Base-by-base conservation (phyloP, 495 filamentous ascomycete species). In the Aspergillus mulundensis region DNA sequence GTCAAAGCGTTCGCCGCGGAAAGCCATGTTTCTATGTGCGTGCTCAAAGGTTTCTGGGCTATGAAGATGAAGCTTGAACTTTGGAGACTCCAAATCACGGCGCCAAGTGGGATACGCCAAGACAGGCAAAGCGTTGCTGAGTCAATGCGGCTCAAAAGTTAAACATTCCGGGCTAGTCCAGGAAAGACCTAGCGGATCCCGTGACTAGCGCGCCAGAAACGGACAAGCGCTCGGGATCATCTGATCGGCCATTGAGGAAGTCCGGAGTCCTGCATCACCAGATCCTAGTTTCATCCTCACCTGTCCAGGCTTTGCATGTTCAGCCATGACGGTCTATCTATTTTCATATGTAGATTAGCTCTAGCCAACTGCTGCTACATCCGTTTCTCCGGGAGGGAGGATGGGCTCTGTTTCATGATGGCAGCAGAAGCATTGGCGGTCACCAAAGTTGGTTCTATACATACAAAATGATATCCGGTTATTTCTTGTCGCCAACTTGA, bases 1-100 rank as follows among this genome's bases (percentile, higher is more conserved):
- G n/a, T 76, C 65, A 53, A 87, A 87, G n/a, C 80, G 76, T 56
- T 86, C 74, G 41, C 84, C 84, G 40, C 70, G 77, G 44, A 85
- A 73, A 45, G 77, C 75, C 84, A 86, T 87, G 61, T 16, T 71
- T 58, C 39, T 16, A 28, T 28, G 25, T 8, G n/a, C 14, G 25
- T 6, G 18, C n/a, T n/a, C n/a, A n/a, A n/a, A n/a, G n/a, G n/a
- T n/a, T n/a, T n/a, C n/a, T n/a, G n/a, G n/a, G n/a, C n/a, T n/a
- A n/a, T 24, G 43, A 28, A 42, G 63, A 50, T 44, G 42, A 58
- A 41, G 51, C 12, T 36, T 10, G 5, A 14, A 7, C 32, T 7
- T 36, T 36, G 5, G 32, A 36, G 32, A 36, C 2, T 36, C 12
- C 32, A 14, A 14, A 30, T 30, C 28, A 10, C 25, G 25, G 25